Conservation (phyloP, 2,329 filamentous ascomycete genomes). For the Trichoderma koningii region DNA sequence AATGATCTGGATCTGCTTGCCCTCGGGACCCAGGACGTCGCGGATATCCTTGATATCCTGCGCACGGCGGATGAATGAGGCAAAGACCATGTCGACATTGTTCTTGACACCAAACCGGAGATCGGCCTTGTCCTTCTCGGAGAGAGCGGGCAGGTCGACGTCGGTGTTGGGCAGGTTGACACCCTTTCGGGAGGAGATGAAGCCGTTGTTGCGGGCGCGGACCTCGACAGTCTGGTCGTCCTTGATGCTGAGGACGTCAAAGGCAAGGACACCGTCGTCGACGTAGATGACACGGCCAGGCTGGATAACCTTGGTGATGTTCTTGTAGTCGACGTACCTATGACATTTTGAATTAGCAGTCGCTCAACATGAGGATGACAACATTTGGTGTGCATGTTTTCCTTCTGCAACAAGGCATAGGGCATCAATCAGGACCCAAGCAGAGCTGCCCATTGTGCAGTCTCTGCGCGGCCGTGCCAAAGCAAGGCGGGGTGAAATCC, state of each 20-base stretch:
- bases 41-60: conserved; percentile 94
- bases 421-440: conserved; percentile 16
- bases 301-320: conserved; percentile 98
- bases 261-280: conserved; percentile 95
- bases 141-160: conserved; percentile 94
- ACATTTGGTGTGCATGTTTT: background rate
- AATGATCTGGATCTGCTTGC: conserved; percentile 98
- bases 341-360: conserved; percentile 11
- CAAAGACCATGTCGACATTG: conserved; percentile 98
- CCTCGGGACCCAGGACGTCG: conserved; percentile 83
- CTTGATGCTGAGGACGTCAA: conserved; percentile 84
- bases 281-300: conserved; percentile 94
- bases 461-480: background rate
- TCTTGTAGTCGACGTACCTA: conserved; percentile 98
- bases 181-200: conserved; percentile 98
- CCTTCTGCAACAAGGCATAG: background rate
- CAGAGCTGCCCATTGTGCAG: background rate
- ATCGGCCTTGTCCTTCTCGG: conserved; percentile 96
- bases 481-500: background rate
- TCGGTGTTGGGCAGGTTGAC: conserved; percentile 99
- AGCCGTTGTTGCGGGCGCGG: conserved; percentile 93
- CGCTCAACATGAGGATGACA: background rate
- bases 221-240: conserved; percentile 88
- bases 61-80: conserved; percentile 93
- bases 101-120: conserved; percentile 97